Conservation (phyloP, 2,329 filamentous ascomycete genomes). For the Chlorencoelia australis region DNA sequence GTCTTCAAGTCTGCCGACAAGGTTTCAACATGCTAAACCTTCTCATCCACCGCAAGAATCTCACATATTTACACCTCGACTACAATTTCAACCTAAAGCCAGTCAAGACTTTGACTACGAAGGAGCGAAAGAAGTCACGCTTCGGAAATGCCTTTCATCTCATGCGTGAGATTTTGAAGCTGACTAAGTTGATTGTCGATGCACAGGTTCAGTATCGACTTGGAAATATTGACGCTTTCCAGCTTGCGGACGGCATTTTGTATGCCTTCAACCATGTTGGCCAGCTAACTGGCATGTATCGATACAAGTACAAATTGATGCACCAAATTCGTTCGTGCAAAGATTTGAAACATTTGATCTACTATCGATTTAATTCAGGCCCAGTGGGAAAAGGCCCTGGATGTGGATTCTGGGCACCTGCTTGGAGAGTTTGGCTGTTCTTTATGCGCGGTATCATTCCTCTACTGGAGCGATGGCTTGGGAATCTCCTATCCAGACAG, state of each 20-base stretch:
- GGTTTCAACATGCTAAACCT: slow-evolving; percentile 99
- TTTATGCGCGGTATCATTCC: slow-evolving; percentile 99
- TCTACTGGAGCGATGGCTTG: slow-evolving; percentile 91
- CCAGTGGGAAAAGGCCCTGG: slow-evolving; percentile 95
- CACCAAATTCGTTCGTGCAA: slow-evolving; percentile 99
- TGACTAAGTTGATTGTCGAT: slow-evolving; percentile 97
- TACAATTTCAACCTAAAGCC: slow-evolving; percentile 99
- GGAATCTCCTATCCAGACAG: slow-evolving; percentile 90
- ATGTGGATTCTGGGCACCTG: slow-evolving; percentile 97
- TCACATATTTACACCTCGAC: slow-evolving; percentile 95
- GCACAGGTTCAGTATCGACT: slow-evolving; percentile 96
- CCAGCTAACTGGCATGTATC: slow-evolving; percentile 97
- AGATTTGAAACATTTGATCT: slow-evolving; percentile 97
- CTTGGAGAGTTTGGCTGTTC: slow-evolving; percentile 98
- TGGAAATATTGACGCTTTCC: slow-evolving; percentile 97
- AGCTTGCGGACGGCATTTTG: slow-evolving; percentile 95
- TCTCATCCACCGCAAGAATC: slow-evolving; percentile 93
- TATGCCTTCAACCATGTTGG: slow-evolving; percentile 99
- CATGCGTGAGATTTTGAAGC: slow-evolving; percentile 91
- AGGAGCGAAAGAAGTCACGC: slow-evolving; percentile 97
- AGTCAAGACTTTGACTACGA: slow-evolving; percentile 95
- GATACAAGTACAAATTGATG: slow-evolving; percentile 99
- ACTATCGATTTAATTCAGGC: slow-evolving; percentile 96
- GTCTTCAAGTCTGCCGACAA: slow-evolving; percentile 93
- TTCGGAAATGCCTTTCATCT: slow-evolving; percentile 99